Base-by-base conservation (phyloP, 2,329 filamentous ascomycete genomes). In the Blastomyces gilchristii region DNA sequence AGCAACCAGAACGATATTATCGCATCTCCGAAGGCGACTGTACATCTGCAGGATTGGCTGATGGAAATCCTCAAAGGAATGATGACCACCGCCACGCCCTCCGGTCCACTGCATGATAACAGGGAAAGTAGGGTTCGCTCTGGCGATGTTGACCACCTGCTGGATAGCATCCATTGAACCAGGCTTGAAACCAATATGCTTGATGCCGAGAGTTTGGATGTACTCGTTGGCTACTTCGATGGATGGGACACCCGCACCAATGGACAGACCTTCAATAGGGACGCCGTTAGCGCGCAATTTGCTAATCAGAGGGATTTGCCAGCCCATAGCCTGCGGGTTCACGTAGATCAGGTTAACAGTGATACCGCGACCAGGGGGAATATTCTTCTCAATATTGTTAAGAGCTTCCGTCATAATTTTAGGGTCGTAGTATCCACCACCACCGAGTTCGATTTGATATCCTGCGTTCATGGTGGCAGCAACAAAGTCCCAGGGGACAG, bases 21-120 rank as follows among this genome's bases (percentile, higher is more conserved):
- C 83, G 68, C 88, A 88, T 72, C 90, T 86, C 72, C 92, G 86
- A 68, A 97, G 91, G 63, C 91, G 87, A 68, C 87, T 85, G 74
- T 97, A 97, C 89, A 96, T 95, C 70, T 90, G 87, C 8, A 97
- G 80, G 54, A 97, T 87, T 5, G 92, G 92, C 71, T 92, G 87
- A 76, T 96, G 92, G 82, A 97, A 96, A 75, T 97, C 92, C 75
- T 97, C 92, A 66, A 87, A 96, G 0, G 91, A 96, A 79, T 97
- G 92, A 75, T 96, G 92, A 63, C 92, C 92, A 79, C 92, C 92
- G 68, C 91, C 92, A 77, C 92, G 88, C 50, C 92, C 92, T 73
- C 92, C 92, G 65, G 92, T 97, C 92, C 92, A 97, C 77, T 97
- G 92, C 66, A 96, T 80, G 61, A 96, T 86, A 61, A 96, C 85